phyloP scores from a whole-genome alignment of 1,284 basidiomycete genomes.

The Ceratobasidium sp. region DNA sequence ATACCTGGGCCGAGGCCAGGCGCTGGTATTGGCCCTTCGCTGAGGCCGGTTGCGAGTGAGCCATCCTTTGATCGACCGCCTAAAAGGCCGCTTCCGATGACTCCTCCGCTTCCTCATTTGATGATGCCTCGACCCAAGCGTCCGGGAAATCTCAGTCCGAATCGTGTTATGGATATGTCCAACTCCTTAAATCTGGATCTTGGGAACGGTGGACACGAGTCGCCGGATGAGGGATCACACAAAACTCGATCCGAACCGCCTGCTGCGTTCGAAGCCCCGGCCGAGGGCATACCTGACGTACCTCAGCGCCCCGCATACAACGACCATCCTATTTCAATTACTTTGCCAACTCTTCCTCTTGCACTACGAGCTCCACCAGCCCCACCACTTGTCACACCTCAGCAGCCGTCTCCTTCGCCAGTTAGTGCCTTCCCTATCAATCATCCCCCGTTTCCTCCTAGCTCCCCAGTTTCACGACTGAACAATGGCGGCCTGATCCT shows the following conservation, averaged over 20 bases:
- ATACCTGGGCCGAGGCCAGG: background rate
- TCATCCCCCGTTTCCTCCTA: background rate
- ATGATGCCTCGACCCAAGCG: background rate
- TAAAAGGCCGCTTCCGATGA: constrained; percentile 29
- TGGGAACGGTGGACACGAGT: background rate
- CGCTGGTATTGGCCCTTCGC: constrained; percentile 1
- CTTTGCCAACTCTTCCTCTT: constrained; percentile 24
- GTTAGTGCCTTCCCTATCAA: background rate
- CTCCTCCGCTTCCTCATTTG: constrained; percentile 18
- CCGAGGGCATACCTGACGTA: constrained; percentile 28
- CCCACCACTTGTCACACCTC: constrained; percentile 6
- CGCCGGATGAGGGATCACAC: constrained; percentile 2
- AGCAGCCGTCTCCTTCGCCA: constrained; percentile 49
- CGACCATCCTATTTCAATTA: constrained; percentile 17
- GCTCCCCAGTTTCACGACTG: background rate
- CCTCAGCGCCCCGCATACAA: background rate
- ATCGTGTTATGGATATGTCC: background rate
- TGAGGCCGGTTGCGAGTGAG: constrained; percentile 9
- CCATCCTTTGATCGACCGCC: constrained; percentile 22
- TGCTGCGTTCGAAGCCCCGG: background rate
- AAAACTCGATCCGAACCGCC: background rate
- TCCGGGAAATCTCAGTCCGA: background rate
- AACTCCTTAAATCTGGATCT: constrained; percentile 26
- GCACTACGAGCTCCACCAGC: background rate
- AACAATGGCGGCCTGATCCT: constrained; percentile 55